Conservation (phyloP, 2,329 filamentous ascomycete species). For the Venturia carpophila region DNA sequence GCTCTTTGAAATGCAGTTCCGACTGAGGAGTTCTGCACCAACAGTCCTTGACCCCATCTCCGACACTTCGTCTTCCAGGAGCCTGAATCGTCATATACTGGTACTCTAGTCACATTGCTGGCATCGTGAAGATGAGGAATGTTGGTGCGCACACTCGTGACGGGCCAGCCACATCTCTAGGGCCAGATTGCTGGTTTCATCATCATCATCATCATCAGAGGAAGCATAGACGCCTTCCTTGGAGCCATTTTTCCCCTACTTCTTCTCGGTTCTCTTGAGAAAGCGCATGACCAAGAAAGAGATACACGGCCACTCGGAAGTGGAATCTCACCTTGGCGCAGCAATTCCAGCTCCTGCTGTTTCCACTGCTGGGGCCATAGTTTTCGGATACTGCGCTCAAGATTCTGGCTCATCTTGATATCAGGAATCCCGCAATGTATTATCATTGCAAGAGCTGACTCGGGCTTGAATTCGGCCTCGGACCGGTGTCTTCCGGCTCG, state of each 20-base stretch:
- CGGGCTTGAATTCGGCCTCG: constrained; percentile 33
- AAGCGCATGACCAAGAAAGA: constrained; percentile 32
- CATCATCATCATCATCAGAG: constrained; percentile 35
- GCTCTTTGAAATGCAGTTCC: constrained; percentile 31
- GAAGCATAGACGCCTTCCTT: constrained; percentile 31
- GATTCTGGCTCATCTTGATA: constrained; percentile 26
- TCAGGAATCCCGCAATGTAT: not conserved
- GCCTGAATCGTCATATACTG: constrained; percentile 36
- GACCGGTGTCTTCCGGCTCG: constrained; percentile 36
- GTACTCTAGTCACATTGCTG: constrained; percentile 37
- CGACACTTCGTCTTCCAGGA: constrained; percentile 33
- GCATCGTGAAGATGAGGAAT: constrained; percentile 33
- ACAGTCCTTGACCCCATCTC: constrained; percentile 33
- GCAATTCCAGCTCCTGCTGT: constrained; percentile 34
- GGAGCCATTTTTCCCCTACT: constrained; percentile 33
- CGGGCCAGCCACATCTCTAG: constrained; percentile 36
- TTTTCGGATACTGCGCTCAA: constrained; percentile 36
- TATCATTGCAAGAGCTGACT: constrained; percentile 29
- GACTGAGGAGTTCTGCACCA: constrained; percentile 30
- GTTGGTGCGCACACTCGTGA: constrained; percentile 33
- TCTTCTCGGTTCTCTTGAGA: constrained; percentile 32
- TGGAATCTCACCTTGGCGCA: constrained; percentile 33
- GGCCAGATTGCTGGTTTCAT: constrained; percentile 32
- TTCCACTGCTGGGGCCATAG: constrained; percentile 31
- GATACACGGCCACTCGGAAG: constrained; percentile 32